phyloP scores from a whole-genome alignment of 169 alveolate genomes.

The Plasmodium vivax region DNA sequence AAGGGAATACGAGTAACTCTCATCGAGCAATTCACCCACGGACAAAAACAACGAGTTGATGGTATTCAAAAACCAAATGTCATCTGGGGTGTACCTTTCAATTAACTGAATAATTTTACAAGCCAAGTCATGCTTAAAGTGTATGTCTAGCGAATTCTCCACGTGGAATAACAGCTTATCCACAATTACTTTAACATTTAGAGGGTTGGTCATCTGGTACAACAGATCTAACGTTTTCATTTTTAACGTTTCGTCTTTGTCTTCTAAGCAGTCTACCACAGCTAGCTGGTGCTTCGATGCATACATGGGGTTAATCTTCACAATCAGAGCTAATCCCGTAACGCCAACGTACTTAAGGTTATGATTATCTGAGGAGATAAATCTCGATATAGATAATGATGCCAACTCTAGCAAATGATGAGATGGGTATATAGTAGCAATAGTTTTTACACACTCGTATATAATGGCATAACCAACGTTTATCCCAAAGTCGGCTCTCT shows the following conservation, averaged over 20 bases:
- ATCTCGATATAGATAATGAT: constrained; percentile 85
- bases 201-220: constrained; percentile 94
- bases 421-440: constrained; percentile 91
- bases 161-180: constrained; percentile 86
- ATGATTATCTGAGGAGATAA: constrained; percentile 91
- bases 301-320: constrained; percentile 90
- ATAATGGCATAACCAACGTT: constrained; percentile 94
- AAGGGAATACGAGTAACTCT: constrained; percentile 57
- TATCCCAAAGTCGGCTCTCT: constrained; percentile 90
- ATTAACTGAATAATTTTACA: constrained; percentile 62
- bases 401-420: constrained; percentile 89
- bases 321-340: constrained; percentile 90
- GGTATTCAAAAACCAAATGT: constrained; percentile 67
- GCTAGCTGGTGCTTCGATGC: constrained; percentile 91
- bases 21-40: constrained; percentile 73
- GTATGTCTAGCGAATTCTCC: constrained; percentile 60
- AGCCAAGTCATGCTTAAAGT: constrained; percentile 73
- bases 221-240: constrained; percentile 93
- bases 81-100: constrained; percentile 73
- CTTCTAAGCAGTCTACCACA: constrained; percentile 95
- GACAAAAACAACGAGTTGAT: constrained; percentile 54
- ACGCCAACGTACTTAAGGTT: constrained; percentile 94
- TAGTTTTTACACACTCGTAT: constrained; percentile 94
- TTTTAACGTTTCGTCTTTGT: constrained; percentile 93
- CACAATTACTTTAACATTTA: constrained; percentile 93